These are phyloP conservation scores for Malassezia sp. DNA, from an alignment of 1,284 basidiomycete genomes.

Conservation along the genomic window DNA sequence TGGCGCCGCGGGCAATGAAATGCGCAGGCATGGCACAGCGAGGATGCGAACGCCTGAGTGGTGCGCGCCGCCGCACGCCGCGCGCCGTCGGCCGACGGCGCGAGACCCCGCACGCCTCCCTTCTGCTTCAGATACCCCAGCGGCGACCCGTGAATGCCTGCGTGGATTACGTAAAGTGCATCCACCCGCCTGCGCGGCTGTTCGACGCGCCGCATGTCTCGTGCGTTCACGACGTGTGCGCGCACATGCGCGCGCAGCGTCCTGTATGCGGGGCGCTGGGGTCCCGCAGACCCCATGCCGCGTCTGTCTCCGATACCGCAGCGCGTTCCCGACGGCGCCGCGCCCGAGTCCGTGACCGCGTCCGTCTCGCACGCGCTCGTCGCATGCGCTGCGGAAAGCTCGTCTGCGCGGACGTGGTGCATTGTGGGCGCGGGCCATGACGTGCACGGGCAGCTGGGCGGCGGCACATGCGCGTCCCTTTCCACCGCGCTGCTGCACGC, in stretches of 20 bases:
- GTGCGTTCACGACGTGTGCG: too few species aligned
- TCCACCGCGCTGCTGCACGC: background rate
- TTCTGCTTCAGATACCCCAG: background rate
- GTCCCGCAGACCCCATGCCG: background rate
- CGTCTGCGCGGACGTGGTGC: background rate
- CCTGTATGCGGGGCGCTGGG: background rate
- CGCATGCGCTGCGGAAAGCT: background rate
- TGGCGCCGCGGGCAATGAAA: conserved; percentile 19
- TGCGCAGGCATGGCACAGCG: background rate
- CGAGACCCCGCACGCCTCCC: background rate
- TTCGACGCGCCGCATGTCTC: too few species aligned
- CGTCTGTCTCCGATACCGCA: too few species aligned
- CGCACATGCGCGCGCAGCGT: too few species aligned
- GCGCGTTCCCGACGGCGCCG: too few species aligned
- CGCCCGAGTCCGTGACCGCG: too few species aligned
- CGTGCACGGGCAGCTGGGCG: conserved; percentile 3
- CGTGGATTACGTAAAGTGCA: too few species aligned
- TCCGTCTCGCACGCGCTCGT: conserved; percentile 13
- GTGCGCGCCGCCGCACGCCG: too few species aligned
- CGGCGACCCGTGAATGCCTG: background rate
- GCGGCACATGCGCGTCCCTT: background rate
- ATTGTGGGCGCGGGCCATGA: conserved; percentile 2
- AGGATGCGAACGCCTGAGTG: too few species aligned
- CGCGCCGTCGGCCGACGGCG: too few species aligned
- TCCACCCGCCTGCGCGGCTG: too few species aligned